These are phyloP conservation scores for Sclerotinia glacialis DNA, from an alignment of 2,329 filamentous ascomycete genomes.

Conservation along the genomic window DNA sequence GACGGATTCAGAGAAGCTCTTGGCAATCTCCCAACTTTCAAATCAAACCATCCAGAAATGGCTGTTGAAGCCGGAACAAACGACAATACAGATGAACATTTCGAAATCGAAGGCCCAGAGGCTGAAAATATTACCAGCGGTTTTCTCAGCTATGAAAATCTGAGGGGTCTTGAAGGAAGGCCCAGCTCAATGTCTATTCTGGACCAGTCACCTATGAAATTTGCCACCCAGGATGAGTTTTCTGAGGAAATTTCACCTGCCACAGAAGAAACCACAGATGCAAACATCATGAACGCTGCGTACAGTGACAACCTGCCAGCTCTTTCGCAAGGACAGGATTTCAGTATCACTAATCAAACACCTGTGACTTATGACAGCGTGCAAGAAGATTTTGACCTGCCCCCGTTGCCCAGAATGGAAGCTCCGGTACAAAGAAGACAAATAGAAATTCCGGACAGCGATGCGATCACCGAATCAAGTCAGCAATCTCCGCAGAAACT, in stretches of 20 bases:
- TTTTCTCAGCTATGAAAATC: background rate
- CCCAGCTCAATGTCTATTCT: background rate
- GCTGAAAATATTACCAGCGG: background rate
- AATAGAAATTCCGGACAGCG: constrained; percentile 23
- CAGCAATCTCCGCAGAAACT: constrained; percentile 2
- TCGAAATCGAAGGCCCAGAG: background rate
- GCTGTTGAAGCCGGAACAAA: background rate
- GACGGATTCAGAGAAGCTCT: background rate
- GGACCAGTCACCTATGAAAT: background rate
- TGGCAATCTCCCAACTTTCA: background rate
- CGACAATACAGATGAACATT: background rate
- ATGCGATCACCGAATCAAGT: constrained; percentile 19
- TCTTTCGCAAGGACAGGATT: background rate
- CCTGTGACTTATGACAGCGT: background rate
- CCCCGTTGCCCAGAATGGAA: background rate
- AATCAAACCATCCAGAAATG: background rate
- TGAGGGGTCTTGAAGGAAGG: constrained; percentile 1
- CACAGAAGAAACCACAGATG: background rate
- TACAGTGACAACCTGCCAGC: background rate
- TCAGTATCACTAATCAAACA: background rate
- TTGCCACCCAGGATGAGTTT: background rate
- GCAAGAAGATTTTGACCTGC: constrained; percentile 1
- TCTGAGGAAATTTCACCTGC: no score
- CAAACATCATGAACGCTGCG: no score
- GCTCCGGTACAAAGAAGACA: background rate